These are phyloP conservation scores for Alternaria postmessia DNA, from an alignment of 2,329 filamentous ascomycete genomes.

Conservation along the genomic window DNA sequence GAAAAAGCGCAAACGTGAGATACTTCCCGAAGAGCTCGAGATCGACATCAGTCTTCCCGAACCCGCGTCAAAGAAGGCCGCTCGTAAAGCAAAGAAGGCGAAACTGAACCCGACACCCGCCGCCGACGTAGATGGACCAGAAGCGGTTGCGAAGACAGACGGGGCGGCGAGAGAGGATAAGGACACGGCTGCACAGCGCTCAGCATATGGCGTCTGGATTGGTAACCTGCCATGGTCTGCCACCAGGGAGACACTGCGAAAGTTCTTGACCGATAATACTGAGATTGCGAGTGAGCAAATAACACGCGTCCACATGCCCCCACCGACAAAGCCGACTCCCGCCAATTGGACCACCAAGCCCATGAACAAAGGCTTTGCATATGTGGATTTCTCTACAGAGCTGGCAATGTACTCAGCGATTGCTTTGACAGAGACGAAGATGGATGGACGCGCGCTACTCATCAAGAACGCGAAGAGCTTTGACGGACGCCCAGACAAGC, in stretches of 20 bases:
- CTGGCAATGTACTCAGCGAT: constrained; percentile 79
- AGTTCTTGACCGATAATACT: constrained; percentile 79
- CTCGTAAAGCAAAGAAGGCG: constrained; percentile 87
- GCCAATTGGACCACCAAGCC: constrained; percentile 58
- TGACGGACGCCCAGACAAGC: constrained; percentile 83
- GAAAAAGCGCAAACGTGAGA: constrained; percentile 65
- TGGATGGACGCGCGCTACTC: constrained; percentile 79
- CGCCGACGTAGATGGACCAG: constrained; percentile 15
- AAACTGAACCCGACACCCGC: constrained; percentile 57
- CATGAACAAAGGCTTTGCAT: constrained; percentile 93
- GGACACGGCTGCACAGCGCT: constrained; percentile 63
- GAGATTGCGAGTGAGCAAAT: constrained; percentile 70
- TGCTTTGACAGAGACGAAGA: constrained; percentile 82
- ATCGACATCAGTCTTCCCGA: constrained; percentile 91
- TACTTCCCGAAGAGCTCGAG: constrained; percentile 73
- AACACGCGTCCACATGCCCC: constrained; percentile 83
- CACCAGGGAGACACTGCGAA: constrained; percentile 76
- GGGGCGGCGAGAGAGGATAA: constrained; percentile 50
- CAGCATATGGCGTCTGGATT: constrained; percentile 90
- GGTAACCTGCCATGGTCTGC: constrained; percentile 90
- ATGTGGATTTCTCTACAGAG: constrained; percentile 82
- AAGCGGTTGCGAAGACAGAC: constrained; percentile 22
- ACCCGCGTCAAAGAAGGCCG: constrained; percentile 92
- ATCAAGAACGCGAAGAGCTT: constrained; percentile 94
- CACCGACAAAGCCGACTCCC: constrained; percentile 50